A percentile compares a stretch with the other conserved stretches of the same genome.
Evolutionary conservation across 2,329 filamentous ascomycete genomes (phyloP).

Genomic region (Aspergillus melleus): DNA sequence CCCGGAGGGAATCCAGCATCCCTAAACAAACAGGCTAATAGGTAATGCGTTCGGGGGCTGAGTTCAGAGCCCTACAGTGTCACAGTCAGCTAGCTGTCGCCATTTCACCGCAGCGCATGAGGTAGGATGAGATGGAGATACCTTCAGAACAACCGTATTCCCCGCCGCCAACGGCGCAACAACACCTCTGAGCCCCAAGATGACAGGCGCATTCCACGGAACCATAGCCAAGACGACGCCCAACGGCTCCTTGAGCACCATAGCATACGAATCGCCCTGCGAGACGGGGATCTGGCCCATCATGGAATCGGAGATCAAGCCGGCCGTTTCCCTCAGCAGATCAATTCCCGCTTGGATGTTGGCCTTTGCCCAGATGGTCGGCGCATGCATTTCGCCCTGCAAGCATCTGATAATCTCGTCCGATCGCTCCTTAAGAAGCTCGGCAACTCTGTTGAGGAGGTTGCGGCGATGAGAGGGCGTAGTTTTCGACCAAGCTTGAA

Average conservation of each 20-base stretch:
- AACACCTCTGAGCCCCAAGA: conserved; percentile 46
- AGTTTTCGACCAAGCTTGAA: conserved; percentile 4
- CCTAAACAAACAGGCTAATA: conserved; percentile 37
- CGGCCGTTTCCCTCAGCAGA: conserved; percentile 6
- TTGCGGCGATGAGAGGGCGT: background rate
- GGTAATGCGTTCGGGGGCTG: conserved; percentile 30
- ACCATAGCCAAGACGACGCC: conserved; percentile 74
- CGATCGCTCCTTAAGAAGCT: background rate
- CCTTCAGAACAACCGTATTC: conserved; percentile 68
- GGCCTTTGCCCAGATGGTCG: background rate
- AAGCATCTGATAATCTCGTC: background rate
- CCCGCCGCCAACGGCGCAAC: conserved; percentile 63
- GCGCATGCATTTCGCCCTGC: conserved; percentile 9
- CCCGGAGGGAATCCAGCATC: conserved; percentile 47
- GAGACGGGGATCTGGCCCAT: conserved; percentile 47
- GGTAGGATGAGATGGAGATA: background rate
- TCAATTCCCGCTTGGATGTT: background rate
- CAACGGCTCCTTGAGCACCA: conserved; percentile 69
- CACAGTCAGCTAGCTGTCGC: background rate
- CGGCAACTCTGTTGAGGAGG: background rate
- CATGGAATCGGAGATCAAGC: conserved; percentile 14
- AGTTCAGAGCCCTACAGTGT: conserved; percentile 30
- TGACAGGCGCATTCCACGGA: conserved; percentile 63
- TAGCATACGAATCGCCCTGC: conserved; percentile 52
- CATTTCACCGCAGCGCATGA: conserved; percentile 11